Conservation (phyloP, 2,329 filamentous ascomycete species). For the Colletotrichum eremochloae region DNA sequence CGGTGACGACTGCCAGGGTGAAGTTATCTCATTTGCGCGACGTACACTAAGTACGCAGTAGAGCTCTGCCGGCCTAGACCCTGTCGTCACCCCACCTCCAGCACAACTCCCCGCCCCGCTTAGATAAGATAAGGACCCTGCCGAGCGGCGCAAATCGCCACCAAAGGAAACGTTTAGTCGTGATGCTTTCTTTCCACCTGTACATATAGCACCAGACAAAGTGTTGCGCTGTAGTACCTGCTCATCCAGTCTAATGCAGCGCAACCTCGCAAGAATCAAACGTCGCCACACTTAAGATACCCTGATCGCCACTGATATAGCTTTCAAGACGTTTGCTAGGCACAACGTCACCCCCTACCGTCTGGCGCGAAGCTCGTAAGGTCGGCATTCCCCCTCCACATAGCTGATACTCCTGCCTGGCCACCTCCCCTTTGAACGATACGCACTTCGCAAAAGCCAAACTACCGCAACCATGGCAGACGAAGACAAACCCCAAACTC, state of each 20-base stretch:
- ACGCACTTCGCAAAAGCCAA: neutral
- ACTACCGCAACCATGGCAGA: conserved; percentile 47
- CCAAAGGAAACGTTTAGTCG: conserved; percentile 25
- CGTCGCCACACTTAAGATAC: conserved; percentile 5
- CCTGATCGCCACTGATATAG: conserved; percentile 13
- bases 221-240: conserved; percentile 3
- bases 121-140: conserved; percentile 43
- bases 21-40: conserved; percentile 6
- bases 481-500: conserved; percentile 61
- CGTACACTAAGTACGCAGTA: neutral
- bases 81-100: conserved; percentile 22
- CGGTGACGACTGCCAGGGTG: neutral
- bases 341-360: neutral
- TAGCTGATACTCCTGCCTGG: neutral
- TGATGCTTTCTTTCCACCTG: conserved; percentile 9
- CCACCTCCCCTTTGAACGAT: neutral
- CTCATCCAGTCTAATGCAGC: neutral
- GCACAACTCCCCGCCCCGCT: neutral
- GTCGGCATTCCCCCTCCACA: neutral
- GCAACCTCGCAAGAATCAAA: neutral
- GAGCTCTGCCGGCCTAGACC: conserved; percentile 15
- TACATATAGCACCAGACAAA: neutral
- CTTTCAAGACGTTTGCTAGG: neutral
- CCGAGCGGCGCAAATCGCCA: conserved; percentile 35
- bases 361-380: neutral